Evolutionary conservation across 2,329 filamentous ascomycete genomes (phyloP), one percentile per base, ranked within the genome.

Genomic region (Beauveria varroae): DNA sequence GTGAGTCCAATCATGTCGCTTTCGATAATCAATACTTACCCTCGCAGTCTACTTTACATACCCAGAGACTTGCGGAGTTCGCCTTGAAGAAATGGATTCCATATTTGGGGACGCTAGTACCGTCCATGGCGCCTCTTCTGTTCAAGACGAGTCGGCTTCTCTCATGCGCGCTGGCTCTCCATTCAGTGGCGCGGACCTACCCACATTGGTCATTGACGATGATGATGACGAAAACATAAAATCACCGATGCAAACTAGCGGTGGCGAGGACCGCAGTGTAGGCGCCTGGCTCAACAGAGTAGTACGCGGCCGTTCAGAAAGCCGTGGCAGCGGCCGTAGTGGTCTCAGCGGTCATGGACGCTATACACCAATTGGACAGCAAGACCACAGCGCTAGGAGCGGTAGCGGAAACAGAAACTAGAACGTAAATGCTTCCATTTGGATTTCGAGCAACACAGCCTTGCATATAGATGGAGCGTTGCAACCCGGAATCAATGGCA

Each of bases 81-180:
- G 93, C 62, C 82, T 99, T 56, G 95, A 99, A 76, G 95, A 99
- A 67, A 99, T 99, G 95, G 91, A 96, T 72, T 83, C 86, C 3
- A 78, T 99, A 18, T 99, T 99, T 70, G 95, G 95, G 65, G 95
- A 99, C 73, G 90, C 93, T 41, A 95, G 90, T 28, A 93, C 91
- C 2, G 85, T 88, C 12, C 87, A 90, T 55, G 82, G 80, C 46
- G 96, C 93, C 0, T 93, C 93, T 1, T 85, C 86, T 50, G 81
- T 91, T 1, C 82, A 86, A 62, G 87, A 87, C 60, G 92, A 97
- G 75, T 86, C 87, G 9, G 91, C 90, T n/a, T 91, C 91, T 3
- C 79, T 96, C 12, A 86, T 96, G 74, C 85, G 87, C 50, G 82
- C 83, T 44, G 86, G 86, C 49, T 96, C 93, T n/a, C 74, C 74